Base-by-base conservation (phyloP, 306 rosid species). In the Ochetophila trinervis region DNA sequence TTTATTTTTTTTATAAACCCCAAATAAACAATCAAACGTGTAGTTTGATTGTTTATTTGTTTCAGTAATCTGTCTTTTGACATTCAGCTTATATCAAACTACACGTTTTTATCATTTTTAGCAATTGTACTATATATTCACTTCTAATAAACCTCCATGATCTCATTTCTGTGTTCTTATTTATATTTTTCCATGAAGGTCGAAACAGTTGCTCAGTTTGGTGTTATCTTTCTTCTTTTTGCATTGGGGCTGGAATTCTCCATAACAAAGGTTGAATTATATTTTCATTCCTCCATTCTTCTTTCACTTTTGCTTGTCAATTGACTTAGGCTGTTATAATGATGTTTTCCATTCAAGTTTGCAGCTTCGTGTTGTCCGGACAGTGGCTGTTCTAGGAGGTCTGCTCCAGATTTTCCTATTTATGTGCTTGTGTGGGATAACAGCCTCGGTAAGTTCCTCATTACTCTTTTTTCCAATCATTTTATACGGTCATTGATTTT, bases 151-250 rank as follows among this genome's bases (percentile, higher is more conserved):
- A 24, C 51, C 24, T 59, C 48, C 13, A 35, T 30, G 19, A 4
- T 50, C 40, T 21, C 10, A 56, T 57, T 66, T 68, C 50, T 53
- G 9, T 7, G 42, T 22, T 63, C 30, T 58, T 51, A 40, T 23
- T 16, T 57, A 34, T 14, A 53, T 51, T 36, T 47, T 36, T 57
- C 42, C 53, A 55, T 73, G 82, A 76, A 93, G 99, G 99, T 93
- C 62, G 99, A 93, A 80, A 93, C 99, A 15, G 94, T 93, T 68
- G 99, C 99, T 81, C 99, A 93, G 80, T 93, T 93, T 86, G 99
- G 99, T 72, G 99, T 93, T 35, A 88, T 93, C 63, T 93, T 93
- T 79, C 86, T 93, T 83, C 97, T 90, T 72, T 90, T 93, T 83
- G 99, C 97, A 45, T 65, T 93, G 79, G 99, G 97, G 65, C 69